These are phyloP conservation scores for Epichloe glyceriae DNA, from an alignment of 2,329 filamentous ascomycete genomes.

Conservation along the genomic window DNA sequence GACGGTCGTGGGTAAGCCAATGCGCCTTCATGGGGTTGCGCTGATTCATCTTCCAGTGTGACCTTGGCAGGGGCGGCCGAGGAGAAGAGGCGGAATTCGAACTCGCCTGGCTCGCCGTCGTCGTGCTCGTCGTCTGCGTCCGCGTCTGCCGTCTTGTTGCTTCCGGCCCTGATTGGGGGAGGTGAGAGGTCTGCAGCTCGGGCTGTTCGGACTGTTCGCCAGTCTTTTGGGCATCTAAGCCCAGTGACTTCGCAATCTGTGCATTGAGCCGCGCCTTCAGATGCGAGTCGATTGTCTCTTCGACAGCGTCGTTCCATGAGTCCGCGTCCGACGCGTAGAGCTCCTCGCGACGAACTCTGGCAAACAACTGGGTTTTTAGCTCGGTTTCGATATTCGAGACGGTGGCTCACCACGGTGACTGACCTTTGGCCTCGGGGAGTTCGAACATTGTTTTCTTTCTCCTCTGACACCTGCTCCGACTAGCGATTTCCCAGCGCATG, in stretches of 20 bases:
- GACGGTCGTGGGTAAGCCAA: conserved; percentile 25
- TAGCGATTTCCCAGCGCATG: not conserved
- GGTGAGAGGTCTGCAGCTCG: not conserved
- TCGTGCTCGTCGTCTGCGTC: conserved; percentile 15
- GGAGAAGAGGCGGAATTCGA: conserved; percentile 47
- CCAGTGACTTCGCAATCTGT: conserved; percentile 33
- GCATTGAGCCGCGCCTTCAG: conserved; percentile 32
- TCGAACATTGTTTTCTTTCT: conserved; percentile 16
- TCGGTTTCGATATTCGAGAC: not conserved
- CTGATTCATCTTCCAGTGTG: conserved; percentile 32
- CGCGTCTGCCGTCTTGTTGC: conserved; percentile 7
- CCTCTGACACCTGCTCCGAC: too few species aligned
- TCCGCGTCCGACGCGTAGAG: conserved; percentile 27
- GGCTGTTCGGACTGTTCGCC: not conserved
- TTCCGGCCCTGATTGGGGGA: not conserved
- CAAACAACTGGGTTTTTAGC: not conserved
- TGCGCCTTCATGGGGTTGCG: conserved; percentile 23
- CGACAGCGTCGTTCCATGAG: conserved; percentile 13
- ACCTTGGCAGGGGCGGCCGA: conserved; percentile 35
- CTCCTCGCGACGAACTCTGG: conserved; percentile 43
- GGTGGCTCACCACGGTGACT: not conserved
- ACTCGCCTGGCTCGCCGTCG: conserved; percentile 24
- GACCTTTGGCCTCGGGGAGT: conserved; percentile 21
- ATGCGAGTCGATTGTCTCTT: conserved; percentile 23
- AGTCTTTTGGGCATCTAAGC: conserved; percentile 19